Evolutionary conservation across 805 yeast genomes (phyloP).

Genomic region (Saturnispora zaruensis): DNA sequence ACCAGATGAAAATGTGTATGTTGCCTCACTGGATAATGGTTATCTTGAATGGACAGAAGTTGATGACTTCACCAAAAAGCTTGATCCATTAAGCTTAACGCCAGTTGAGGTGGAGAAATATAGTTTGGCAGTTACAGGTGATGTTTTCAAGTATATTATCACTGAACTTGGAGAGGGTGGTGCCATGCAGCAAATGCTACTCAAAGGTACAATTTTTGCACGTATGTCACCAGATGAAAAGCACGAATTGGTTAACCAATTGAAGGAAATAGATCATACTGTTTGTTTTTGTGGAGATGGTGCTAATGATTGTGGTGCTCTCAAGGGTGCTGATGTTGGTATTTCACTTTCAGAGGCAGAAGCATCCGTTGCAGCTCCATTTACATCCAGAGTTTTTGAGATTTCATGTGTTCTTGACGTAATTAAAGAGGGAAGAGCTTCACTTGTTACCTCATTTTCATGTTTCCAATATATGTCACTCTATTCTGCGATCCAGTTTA

Average conservation of each 20-base stretch:
- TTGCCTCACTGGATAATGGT: constrained; percentile 48
- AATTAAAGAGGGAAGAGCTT: constrained; percentile 89
- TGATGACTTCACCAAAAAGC: constrained; percentile 41
- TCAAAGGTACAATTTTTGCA: constrained; percentile 76
- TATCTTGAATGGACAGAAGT: constrained; percentile 54
- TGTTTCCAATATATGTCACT: constrained; percentile 98
- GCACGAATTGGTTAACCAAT: constrained; percentile 84
- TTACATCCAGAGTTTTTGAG: constrained; percentile 83
- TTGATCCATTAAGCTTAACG: constrained; percentile 58
- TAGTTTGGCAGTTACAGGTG: constrained; percentile 85
- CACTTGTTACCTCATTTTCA: constrained; percentile 88
- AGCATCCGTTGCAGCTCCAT: constrained; percentile 98
- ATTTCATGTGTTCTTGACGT: constrained; percentile 89
- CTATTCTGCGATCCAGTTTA: constrained; percentile 92
- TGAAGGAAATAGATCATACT: constrained; percentile 79
- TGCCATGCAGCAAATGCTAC: constrained; percentile 46
- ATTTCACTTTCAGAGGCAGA: constrained; percentile 94
- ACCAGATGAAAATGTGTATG: constrained; percentile 38
- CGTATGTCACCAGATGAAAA: constrained; percentile 99
- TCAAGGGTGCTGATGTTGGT: constrained; percentile 97
- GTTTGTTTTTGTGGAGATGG: constrained; percentile 99
- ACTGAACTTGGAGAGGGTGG: constrained; percentile 39
- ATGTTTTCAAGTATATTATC: constrained; percentile 71
- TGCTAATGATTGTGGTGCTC: constrained; percentile 98
- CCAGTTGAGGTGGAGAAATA: constrained; percentile 41